Base-by-base conservation (phyloP, 2,329 filamentous ascomycete species). In the Diaporthe velutina region DNA sequence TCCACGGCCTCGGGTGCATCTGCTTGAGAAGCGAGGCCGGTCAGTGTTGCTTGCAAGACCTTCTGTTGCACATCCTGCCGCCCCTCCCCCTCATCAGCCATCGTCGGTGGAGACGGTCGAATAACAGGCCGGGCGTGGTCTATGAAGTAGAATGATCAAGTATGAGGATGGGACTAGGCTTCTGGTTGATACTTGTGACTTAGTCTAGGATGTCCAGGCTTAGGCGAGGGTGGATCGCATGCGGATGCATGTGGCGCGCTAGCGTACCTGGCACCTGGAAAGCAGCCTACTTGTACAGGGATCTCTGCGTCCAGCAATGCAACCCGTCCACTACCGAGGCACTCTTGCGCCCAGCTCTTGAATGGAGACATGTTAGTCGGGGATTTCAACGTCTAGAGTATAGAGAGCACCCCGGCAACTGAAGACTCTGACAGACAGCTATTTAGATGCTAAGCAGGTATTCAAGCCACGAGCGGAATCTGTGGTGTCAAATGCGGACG, bases 11-110 rank as follows among this genome's bases (percentile, higher is more conserved):
- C 70, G 38, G 71, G 61, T 64, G 38, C 50, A 57, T 67, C 76
- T 77, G 76, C 73, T 28, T 73, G 74, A 54, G 76, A 76, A 58
- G 83, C 80, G 58, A 86, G 82, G 77, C 88, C 85, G 74, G 82
- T 79, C 22, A 89, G 84, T 0, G 87, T 88, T 60, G 80, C 84
- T 58, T 86, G 84, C 38, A 89, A 80, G 13, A 89, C 80, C 79
- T 81, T 81, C 42, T 83, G 81, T 76, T 84, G 83, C 42, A 88
- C 79, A 66, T 88, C 83, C 12, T 70, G 73, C 38, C 22, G 60
- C 30, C 35, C 50, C 35, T 48, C 75, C 54, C 71, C 73, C 58
- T 58, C 67, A 54, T 55, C 52, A n/a, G 67, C 67, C 73, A 74
- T 74, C 19, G 28, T 57, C 25, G 33, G 35, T 54, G 54, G 42